Base-by-base conservation (phyloP, 139 green algal genomes). In the Picochlorum sp. region DNA sequence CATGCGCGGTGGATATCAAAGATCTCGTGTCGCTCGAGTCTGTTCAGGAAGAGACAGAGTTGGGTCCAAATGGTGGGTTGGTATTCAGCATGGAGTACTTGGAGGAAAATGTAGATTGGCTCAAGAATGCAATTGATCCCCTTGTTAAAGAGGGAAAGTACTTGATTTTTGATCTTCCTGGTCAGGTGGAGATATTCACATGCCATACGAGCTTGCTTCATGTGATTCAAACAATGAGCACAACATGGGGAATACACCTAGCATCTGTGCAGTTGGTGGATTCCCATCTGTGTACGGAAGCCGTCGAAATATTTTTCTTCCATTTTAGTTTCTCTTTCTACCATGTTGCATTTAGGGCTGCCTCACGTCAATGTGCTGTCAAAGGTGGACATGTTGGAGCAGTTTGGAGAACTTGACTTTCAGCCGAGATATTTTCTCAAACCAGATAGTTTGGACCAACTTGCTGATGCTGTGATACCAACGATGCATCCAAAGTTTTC, bases 1-100 rank as follows among this genome's bases (percentile, higher is more conserved):
- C n/a, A 11, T 83, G 92, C 26, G 81, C 85, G 2, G 73, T 94
- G 6, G 93, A 97, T 65, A 69, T 98, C 1, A 77, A 85, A 2
- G 89, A 97, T 30, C 75, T 98, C 18, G 73, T 98, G 2, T 84
- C 82, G 1, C 61, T 98, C 26, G 85, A 97, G 38, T 89, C 10
- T 14, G 71, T 78, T 21, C 38, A 94, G 84, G 79, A 94, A 37
- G 92, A 98, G 80, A 62, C 96, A 60, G 73, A 91, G 54, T 79
- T 98, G 51, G 93, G 94, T 26, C 93, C 94, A 45, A 99, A 99
- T 65, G 89, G 89, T 6, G 94, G 62, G 4, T 80, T 99, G 58
- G 60, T 99, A 26, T 97, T 92, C 68, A 94, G 85, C 85, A 96
- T 99, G 86, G 94, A 99, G 67, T 96, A 95, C 61, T 59, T 98